Percentiles rank a stretch among this genome's conserved stretches.
Conservation (phyloP, 2,329 filamentous ascomycete species). For the Neofusicoccum sp. region DNA sequence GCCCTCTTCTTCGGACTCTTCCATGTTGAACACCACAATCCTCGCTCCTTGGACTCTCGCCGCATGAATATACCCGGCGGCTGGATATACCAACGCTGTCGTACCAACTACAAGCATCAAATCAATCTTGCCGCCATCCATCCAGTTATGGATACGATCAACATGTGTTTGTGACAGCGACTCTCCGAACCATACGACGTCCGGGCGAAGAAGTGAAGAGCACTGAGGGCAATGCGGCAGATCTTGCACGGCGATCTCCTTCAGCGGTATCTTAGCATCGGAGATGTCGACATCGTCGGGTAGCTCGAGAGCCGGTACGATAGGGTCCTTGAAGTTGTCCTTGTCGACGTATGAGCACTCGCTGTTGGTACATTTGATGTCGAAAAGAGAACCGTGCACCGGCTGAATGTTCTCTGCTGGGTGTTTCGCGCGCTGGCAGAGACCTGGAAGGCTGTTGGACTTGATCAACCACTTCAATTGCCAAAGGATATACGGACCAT, state of each 20-base stretch:
- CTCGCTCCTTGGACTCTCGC: conserved; percentile 24
- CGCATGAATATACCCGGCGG: conserved; percentile 24
- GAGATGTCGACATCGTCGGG: conserved; percentile 1
- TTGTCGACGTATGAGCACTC: conserved; percentile 5
- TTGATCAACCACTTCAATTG: too few species aligned
- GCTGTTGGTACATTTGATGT: conserved; percentile 23
- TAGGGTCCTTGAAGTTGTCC: conserved; percentile 12
- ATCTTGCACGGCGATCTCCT: conserved; percentile 16
- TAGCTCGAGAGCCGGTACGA: conserved; percentile 15
- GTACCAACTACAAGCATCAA: conserved; percentile 28
- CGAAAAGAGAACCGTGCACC: conserved; percentile 23
- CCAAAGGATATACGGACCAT: conserved; percentile 9
- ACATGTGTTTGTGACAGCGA: conserved; percentile 52
- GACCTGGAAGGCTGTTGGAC: conserved; percentile 15
- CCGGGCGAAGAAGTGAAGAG: conserved; percentile 24
- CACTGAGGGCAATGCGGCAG: conserved; percentile 22
- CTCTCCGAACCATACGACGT: conserved; percentile 25
- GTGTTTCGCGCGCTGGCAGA: conserved; percentile 22
- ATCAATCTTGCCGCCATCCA: conserved; percentile 21
- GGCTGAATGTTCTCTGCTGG: conserved; percentile 18
- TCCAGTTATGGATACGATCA: conserved; percentile 18
- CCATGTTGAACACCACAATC: conserved; percentile 26
- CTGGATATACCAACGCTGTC: conserved; percentile 25
- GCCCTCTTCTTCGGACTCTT: conserved; percentile 20
- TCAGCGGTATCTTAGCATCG: conserved; percentile 19